Base-by-base conservation (phyloP, 106 monocot genomes). In the Cymbidium sinense region DNA sequence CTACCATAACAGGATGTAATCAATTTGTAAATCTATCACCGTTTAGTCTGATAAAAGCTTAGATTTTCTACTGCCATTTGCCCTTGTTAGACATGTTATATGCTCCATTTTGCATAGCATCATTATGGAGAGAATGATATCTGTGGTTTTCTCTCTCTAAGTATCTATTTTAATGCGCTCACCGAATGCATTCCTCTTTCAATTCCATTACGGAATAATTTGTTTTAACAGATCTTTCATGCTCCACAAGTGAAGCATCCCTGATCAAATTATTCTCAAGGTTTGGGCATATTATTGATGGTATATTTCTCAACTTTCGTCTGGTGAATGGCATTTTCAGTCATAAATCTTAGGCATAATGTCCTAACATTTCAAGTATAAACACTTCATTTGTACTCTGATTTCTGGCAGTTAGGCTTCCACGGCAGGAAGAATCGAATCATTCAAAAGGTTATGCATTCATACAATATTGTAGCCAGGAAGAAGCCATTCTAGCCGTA, bases 371-470 rank as follows among this genome's bases (percentile, higher is more conserved):
- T 18, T 15, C 4, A 70, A 9, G 2, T 29, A 34, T 36, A 35
- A 12, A 5, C 23, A 52, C 29, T 43, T 21, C 17, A 19, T 33
- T 34, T 31, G 10, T 20, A 25, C 15, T 25, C 34, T 17, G 64
- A 28, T 41, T 77, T 77, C 34, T 73, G 17, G 36, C 85, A 85
- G 87, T 87, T 51, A 69, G 85, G 79, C 70, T 90, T 51, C 73
- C 82, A 5, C 84, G 71, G 65, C 83, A 91, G 51, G 85, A 86
- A 72, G 75, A 80, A 11, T 80, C 84, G 62, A 91, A 86, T 62
- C 86, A 27, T 41, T 88, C 86, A 29, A 88, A 91, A 81, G 91
- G 88, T 2, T 88, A 84, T 79, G 91, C 86, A 10, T 91, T 91
- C 64, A 75, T 91, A 43, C 88, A 91, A 58, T 91, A 91, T 73